phyloP scores from a whole-genome alignment of 2,329 filamentous ascomycete genomes.

The Neopestalotiopsis clavispora region DNA sequence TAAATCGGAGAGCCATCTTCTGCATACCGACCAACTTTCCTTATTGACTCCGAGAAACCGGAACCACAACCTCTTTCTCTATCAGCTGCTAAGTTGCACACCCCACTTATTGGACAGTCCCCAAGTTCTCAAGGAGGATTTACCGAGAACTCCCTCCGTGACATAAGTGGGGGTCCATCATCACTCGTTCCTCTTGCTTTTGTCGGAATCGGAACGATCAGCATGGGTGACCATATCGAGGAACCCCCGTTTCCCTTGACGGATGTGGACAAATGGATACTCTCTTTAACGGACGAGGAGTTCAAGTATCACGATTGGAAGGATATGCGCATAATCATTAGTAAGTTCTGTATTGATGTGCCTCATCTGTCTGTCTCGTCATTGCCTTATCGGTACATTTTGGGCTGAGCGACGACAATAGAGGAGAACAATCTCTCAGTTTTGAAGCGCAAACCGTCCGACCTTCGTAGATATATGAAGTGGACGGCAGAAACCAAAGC shows the following conservation, averaged over 20 bases:
- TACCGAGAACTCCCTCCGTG: not conserved
- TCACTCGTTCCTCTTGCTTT: not conserved
- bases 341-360: constrained; percentile 43
- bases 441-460: constrained; percentile 81
- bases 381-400: not conserved
- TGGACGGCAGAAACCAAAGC: constrained; percentile 74
- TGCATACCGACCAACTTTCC: not conserved
- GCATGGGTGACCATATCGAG: constrained; percentile 45
- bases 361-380: not conserved
- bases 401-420: constrained; percentile 40
- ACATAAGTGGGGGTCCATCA: constrained; percentile 4
- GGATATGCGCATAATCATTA: constrained; percentile 70
- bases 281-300: constrained; percentile 70
- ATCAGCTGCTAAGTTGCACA: not conserved
- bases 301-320: constrained; percentile 77
- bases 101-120: not conserved
- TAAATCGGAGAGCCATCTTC: not conserved
- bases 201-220: constrained; percentile 1
- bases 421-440: constrained; percentile 66
- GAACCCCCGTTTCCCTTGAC: constrained; percentile 64
- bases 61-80: not conserved
- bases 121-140: not conserved
- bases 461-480: constrained; percentile 78
- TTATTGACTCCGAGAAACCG: not conserved
- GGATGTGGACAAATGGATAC: constrained; percentile 60